Conservation (phyloP, 108 stramenopile genomes). For the Cyclotella distinguenda region DNA sequence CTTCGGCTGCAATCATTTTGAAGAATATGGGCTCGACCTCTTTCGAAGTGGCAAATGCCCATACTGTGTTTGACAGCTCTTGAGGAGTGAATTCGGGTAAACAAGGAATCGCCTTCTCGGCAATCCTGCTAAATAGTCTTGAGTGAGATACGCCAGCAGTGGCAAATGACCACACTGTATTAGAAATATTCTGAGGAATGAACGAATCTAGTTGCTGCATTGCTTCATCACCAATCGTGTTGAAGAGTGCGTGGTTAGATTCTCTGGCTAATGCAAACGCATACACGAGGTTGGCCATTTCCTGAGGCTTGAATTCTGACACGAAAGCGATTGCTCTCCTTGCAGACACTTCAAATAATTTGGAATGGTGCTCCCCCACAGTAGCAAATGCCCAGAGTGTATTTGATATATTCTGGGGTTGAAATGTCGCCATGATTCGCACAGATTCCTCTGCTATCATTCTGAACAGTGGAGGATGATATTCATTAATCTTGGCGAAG, state of each 20-base stretch:
- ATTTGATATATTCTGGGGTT: constrained; percentile 11
- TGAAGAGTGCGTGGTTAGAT: constrained; percentile 11
- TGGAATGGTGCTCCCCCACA: neutral
- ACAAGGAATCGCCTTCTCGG: constrained; percentile 1
- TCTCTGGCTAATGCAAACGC: neutral
- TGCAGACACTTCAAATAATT: constrained; percentile 2
- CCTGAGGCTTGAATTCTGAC: neutral
- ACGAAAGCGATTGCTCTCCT: neutral
- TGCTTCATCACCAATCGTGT: constrained; percentile 5
- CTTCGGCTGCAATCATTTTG: constrained; percentile 1
- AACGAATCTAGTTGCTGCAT: neutral
- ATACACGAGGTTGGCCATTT: neutral
- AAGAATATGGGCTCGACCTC: constrained; percentile 7
- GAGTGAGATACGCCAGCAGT: constrained; percentile 6
- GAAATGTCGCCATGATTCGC: neutral
- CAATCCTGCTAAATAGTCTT: constrained; percentile 10
- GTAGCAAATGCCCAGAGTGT: constrained; percentile 7
- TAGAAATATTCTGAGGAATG: constrained; percentile 13
- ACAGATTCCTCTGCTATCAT: neutral
- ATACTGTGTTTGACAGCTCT: constrained; percentile 11
- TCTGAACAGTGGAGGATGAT: neutral
- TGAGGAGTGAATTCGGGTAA: constrained; percentile 4
- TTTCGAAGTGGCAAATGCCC: constrained; percentile 8
- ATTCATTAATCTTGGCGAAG: constrained; percentile 8
- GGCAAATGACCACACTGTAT: constrained; percentile 4